Percentiles rank a stretch among this genome's conserved stretches.
phyloP scores from a whole-genome alignment of 1,139 yeast genomes.

The Saccharomycopsis crataegensis region DNA sequence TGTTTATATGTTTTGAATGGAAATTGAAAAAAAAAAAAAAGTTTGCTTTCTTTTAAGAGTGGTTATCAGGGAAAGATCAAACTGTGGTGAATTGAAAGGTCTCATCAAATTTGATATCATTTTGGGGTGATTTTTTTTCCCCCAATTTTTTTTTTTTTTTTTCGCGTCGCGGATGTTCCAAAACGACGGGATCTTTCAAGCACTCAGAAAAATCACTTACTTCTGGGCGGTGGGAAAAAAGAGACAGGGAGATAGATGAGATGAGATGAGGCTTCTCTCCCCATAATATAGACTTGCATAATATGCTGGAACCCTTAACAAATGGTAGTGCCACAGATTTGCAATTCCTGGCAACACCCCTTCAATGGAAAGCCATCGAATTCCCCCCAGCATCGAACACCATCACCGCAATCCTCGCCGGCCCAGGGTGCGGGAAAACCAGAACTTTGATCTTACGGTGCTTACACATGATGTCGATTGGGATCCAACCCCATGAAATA shows the following conservation, averaged over 20 bases:
- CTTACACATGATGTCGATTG: constrained; percentile 36
- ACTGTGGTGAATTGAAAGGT: background rate
- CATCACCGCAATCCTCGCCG: constrained; percentile 47
- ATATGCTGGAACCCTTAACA: background rate
- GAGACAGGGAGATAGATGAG: background rate
- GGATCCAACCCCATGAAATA: constrained; percentile 44
- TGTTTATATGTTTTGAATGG: too few relatives aligned
- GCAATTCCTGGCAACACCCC: constrained; percentile 1
- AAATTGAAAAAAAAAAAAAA: too few relatives aligned
- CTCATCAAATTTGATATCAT: too few relatives aligned
- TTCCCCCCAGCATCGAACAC: background rate
- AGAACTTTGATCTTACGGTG: constrained; percentile 40
- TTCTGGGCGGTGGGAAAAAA: too few relatives aligned
- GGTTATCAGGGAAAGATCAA: too few relatives aligned
- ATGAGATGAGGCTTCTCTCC: background rate
- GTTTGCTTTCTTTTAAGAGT: background rate
- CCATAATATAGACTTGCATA: background rate
- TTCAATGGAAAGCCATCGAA: background rate
- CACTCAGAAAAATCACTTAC: background rate
- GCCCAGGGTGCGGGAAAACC: constrained; percentile 78
- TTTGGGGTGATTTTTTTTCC: background rate
- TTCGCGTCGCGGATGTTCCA: background rate
- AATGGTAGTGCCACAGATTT: background rate
- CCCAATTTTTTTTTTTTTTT: background rate
- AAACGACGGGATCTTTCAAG: background rate